Percentiles rank a stretch among this genome's conserved stretches.
These are phyloP conservation scores for Annulohypoxylon maeteangense DNA, from an alignment of 495 filamentous ascomycete genomes.

Conservation along the genomic window DNA sequence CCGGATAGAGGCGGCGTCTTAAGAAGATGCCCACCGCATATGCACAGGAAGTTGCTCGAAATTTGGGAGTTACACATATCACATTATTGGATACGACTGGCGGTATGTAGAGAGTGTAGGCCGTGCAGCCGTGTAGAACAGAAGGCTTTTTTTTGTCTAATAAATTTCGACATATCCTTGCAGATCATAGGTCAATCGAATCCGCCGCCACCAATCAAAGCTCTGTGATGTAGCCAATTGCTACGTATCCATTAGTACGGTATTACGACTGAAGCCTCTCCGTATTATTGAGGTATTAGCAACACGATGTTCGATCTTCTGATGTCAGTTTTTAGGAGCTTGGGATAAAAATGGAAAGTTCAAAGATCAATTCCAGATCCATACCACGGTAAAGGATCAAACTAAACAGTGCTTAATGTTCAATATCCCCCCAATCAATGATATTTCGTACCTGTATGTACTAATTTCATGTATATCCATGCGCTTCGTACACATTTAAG, in stretches of 20 bases:
- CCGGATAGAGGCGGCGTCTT: conserved; percentile 3
- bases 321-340: conserved; percentile 4
- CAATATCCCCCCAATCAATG: no score
- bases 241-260: conserved; percentile 1
- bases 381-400: conserved; percentile 3
- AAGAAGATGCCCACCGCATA: not conserved
- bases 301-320: not conserved
- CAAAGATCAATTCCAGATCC: not conserved
- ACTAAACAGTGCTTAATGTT: not conserved
- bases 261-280: not conserved
- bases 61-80: conserved; percentile 11
- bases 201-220: not conserved
- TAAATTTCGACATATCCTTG: not conserved
- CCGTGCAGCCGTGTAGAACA: not conserved
- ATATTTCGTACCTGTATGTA: not conserved
- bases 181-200: conserved; percentile 3
- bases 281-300: not conserved
- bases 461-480: not conserved
- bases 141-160: not conserved
- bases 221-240: not conserved
- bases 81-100: conserved; percentile 19
- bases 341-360: conserved; percentile 15
- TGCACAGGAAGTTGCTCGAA: not conserved
- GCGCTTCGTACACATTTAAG: not conserved
- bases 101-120: conserved; percentile 8